Evolutionary conservation across 306 rosid species (phyloP).

Genomic region (Sechiopsis laciniata): DNA sequence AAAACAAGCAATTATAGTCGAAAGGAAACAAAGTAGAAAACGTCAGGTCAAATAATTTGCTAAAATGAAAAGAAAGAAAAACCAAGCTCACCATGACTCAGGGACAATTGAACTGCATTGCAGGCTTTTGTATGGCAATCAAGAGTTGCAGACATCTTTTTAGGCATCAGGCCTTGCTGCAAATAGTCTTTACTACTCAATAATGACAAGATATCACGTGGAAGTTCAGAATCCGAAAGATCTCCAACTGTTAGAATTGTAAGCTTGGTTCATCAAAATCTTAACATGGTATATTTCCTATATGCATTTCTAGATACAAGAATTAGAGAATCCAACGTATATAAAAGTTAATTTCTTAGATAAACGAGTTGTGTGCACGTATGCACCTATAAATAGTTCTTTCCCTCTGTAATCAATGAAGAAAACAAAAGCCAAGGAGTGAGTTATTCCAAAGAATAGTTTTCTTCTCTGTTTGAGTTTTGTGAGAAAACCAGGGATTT

Average conservation of each 20-base stretch:
- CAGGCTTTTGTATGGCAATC: slow-evolving; percentile 58
- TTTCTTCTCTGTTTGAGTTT: background rate
- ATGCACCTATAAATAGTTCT: background rate
- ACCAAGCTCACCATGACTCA: slow-evolving; percentile 49
- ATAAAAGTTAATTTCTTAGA: background rate
- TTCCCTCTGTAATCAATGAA: background rate
- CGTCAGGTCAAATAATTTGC: slow-evolving; percentile 13
- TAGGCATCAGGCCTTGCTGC: slow-evolving; percentile 30
- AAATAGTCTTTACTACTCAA: slow-evolving; percentile 45
- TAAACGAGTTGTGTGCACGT: background rate
- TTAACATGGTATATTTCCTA: slow-evolving; percentile 5
- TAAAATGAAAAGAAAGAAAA: background rate
- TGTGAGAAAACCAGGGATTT: background rate
- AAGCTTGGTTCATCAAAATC: slow-evolving; percentile 5
- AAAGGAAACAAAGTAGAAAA: background rate
- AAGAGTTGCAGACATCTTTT: slow-evolving; percentile 43
- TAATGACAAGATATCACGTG: slow-evolving; percentile 36
- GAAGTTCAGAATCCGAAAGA: slow-evolving; percentile 50
- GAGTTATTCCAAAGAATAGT: background rate
- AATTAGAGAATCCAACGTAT: background rate
- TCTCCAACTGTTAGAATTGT: slow-evolving; percentile 44
- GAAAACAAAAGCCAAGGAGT: background rate
- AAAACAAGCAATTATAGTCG: background rate
- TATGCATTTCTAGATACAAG: background rate
- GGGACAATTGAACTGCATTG: slow-evolving; percentile 75